phyloP scores from a whole-genome alignment of 805 yeast genomes.

The Torulaspora microellipsoides region DNA sequence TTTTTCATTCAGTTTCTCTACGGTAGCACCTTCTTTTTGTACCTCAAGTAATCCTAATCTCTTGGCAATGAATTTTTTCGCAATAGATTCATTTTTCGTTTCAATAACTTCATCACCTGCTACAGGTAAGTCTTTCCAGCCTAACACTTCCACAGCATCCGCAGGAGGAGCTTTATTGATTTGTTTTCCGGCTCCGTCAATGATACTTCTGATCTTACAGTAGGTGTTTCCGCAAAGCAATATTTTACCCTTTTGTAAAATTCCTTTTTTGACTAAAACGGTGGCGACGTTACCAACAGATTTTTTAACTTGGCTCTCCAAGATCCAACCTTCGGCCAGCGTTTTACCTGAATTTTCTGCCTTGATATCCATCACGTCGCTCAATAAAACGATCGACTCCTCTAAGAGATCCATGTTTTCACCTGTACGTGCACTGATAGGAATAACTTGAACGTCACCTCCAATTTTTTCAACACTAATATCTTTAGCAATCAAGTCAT shows the following conservation, averaged over 20 bases:
- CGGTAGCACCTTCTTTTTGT: conserved; percentile 54
- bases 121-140: conserved; percentile 91
- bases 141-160: conserved; percentile 83
- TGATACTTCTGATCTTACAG: conserved; percentile 77
- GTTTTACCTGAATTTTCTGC: conserved; percentile 48
- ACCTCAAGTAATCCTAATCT: conserved; percentile 58
- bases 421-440: conserved; percentile 86
- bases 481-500: conserved; percentile 71
- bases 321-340: conserved; percentile 73
- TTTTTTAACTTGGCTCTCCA: conserved; percentile 77
- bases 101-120: conserved; percentile 84
- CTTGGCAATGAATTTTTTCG: conserved; percentile 68
- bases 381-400: conserved; percentile 78
- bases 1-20: conserved; percentile 66
- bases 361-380: conserved; percentile 77
- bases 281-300: conserved; percentile 87
- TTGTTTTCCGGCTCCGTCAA: conserved; percentile 63
- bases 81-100: conserved; percentile 67
- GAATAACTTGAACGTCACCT: conserved; percentile 88
- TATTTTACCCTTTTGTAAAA: conserved; percentile 62
- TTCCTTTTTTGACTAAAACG: conserved; percentile 74
- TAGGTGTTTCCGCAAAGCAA: conserved; percentile 83
- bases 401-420: conserved; percentile 84
- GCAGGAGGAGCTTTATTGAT: conserved; percentile 75
- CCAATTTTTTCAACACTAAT: conserved; percentile 90